These are phyloP conservation scores for Albizia julibrissin DNA, from an alignment of 306 rosid species.

Conservation along the genomic window DNA sequence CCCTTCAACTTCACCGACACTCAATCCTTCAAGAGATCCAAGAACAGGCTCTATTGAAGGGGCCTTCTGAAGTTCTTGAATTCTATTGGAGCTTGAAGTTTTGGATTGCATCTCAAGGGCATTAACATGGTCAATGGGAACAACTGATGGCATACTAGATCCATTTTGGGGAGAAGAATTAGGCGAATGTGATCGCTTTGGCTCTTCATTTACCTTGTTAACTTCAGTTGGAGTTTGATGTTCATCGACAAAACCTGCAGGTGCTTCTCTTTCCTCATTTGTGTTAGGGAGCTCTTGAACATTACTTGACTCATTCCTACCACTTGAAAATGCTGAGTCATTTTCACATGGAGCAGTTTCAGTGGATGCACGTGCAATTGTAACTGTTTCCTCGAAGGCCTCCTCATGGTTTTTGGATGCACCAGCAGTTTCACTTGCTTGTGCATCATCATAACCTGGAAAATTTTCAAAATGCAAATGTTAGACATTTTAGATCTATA, in stretches of 20 bases:
- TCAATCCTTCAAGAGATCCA: slow-evolving; percentile 60
- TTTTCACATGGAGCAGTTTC: slow-evolving; percentile 30
- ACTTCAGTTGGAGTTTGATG: slow-evolving; percentile 37
- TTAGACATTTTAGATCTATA: not conserved
- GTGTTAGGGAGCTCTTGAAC: slow-evolving; percentile 25
- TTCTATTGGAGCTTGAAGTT: slow-evolving; percentile 38
- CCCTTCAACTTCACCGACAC: slow-evolving; percentile 69
- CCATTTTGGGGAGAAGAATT: slow-evolving; percentile 31
- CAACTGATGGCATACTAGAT: slow-evolving; percentile 36
- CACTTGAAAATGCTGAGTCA: slow-evolving; percentile 39
- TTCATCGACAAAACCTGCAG: slow-evolving; percentile 29
- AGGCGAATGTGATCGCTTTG: slow-evolving; percentile 23
- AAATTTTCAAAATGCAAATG: slow-evolving; percentile 37
- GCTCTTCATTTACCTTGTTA: slow-evolving; percentile 45
- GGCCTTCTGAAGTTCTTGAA: slow-evolving; percentile 42
- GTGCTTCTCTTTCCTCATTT: slow-evolving; percentile 38
- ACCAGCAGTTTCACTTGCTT: slow-evolving; percentile 33
- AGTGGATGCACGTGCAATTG: slow-evolving; percentile 29
- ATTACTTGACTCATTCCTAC: slow-evolving; percentile 29
- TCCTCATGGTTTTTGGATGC: slow-evolving; percentile 34
- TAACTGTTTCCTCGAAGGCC: slow-evolving; percentile 30
- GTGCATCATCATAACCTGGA: slow-evolving; percentile 44
- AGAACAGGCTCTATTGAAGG: slow-evolving; percentile 54
- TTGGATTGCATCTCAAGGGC: slow-evolving; percentile 40
- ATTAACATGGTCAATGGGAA: slow-evolving; percentile 18